Conservation (phyloP, 2,329 filamentous ascomycete genomes). For the Claviceps monticola region DNA sequence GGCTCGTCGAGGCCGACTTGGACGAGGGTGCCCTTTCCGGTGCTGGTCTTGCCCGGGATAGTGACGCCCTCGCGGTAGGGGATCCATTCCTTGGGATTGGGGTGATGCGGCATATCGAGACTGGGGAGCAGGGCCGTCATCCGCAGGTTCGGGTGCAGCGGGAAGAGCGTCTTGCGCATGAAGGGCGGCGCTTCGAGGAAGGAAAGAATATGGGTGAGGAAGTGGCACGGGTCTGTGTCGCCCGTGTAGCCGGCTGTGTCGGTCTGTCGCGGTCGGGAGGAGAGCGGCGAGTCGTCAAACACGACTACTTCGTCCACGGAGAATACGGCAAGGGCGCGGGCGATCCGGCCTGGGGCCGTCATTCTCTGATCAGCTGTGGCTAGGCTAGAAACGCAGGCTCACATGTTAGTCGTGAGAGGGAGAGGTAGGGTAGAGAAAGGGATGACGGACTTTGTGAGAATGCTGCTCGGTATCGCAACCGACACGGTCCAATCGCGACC, state of each 20-base stretch:
- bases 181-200: constrained; percentile 79
- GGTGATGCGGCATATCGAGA: constrained; percentile 75
- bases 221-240: constrained; percentile 63
- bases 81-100: constrained; percentile 63
- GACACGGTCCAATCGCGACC: constrained; percentile 62
- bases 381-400: constrained; percentile 32
- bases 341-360: constrained; percentile 58
- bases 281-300: constrained; percentile 53
- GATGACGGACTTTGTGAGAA: constrained; percentile 52
- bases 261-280: constrained; percentile 30
- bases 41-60: constrained; percentile 29
- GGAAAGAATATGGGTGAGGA: constrained; percentile 62
- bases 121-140: constrained; percentile 61
- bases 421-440: not conserved
- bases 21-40: constrained; percentile 36
- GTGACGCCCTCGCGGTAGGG: constrained; percentile 69
- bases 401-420: not conserved
- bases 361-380: constrained; percentile 64
- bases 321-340: constrained; percentile 70
- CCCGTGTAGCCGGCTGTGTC: constrained; percentile 48
- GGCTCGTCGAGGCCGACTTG: constrained; percentile 43
- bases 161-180: constrained; percentile 62
- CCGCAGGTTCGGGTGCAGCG: constrained; percentile 63
- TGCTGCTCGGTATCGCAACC: constrained; percentile 64
- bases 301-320: constrained; percentile 73